phyloP scores from a whole-genome alignment of 768 basidiomycete species.

The Suillus fuscotomentosus region DNA sequence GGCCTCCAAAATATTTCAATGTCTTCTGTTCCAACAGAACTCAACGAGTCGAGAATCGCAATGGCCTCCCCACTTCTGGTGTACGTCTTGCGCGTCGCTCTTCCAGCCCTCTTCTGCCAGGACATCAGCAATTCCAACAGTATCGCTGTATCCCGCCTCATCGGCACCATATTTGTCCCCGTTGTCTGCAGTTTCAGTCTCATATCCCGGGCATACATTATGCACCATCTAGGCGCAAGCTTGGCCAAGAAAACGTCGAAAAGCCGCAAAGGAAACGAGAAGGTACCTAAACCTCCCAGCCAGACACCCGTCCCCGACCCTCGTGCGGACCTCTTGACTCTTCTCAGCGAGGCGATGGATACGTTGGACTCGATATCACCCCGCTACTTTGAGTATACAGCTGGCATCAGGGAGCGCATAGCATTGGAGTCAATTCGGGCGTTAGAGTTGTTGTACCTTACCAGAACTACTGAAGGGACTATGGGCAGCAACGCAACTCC shows the following conservation, averaged over 20 bases:
- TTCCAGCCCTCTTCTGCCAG: constrained; percentile 19
- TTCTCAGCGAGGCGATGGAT: constrained; percentile 20
- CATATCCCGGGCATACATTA: neutral
- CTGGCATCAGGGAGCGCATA: constrained; percentile 19
- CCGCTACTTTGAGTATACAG: too few species aligned
- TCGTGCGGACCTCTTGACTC: constrained; percentile 21
- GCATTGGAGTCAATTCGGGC: constrained; percentile 29
- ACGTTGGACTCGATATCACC: constrained; percentile 17
- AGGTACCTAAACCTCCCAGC: neutral
- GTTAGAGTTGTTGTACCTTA: constrained; percentile 21
- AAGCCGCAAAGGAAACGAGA: constrained; percentile 1
- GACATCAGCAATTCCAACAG: constrained; percentile 5
- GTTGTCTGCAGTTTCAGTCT: constrained; percentile 12
- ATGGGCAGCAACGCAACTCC: neutral
- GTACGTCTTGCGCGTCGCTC: constrained; percentile 18
- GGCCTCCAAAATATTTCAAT: neutral
- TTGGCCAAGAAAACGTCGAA: neutral
- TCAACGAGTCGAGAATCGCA: constrained; percentile 18
- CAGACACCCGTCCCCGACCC: constrained; percentile 12
- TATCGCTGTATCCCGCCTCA: constrained; percentile 15
- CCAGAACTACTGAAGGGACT: neutral
- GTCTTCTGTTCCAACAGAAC: constrained; percentile 7
- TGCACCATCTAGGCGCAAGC: neutral
- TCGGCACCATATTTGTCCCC: constrained; percentile 20
- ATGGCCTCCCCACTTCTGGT: constrained; percentile 23